Conservation (phyloP, 2,329 filamentous ascomycete genomes). For the Aspergillus aculeatus region DNA sequence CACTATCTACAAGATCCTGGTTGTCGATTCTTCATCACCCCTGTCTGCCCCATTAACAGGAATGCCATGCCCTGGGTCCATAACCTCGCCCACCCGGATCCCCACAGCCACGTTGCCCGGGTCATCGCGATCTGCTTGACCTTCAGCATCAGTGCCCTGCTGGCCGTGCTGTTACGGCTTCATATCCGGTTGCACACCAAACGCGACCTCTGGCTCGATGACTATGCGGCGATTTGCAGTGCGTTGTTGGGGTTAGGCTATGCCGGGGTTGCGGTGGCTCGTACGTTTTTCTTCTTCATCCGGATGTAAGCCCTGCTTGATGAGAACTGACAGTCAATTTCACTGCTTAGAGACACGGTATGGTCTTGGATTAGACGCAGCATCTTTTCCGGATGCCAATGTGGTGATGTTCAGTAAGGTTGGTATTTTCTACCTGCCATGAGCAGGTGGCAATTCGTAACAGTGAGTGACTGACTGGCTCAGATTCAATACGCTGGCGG, state of each 20-base stretch:
- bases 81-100: conserved; percentile 26
- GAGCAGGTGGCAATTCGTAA: not conserved
- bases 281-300: conserved; percentile 17
- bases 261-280: conserved; percentile 19
- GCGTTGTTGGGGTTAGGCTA: conserved; percentile 21
- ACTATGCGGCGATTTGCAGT: conserved; percentile 26
- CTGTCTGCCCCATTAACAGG: not conserved
- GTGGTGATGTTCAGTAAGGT: conserved; percentile 29
- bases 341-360: conserved; percentile 27
- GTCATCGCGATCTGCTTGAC: conserved; percentile 25
- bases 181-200: conserved; percentile 24
- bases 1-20: not conserved
- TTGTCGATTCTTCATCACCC: not conserved
- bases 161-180: conserved; percentile 26
- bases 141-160: conserved; percentile 22
- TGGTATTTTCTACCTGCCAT: not conserved
- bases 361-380: conserved; percentile 22
- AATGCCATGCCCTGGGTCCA: conserved; percentile 30
- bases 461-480: no score
- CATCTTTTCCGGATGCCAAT: conserved; percentile 25
- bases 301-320: no score
- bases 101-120: conserved; percentile 18
- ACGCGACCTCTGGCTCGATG: conserved; percentile 25
- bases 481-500: conserved; percentile 32
- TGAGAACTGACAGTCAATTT: not conserved